Evolutionary conservation across 805 yeast species (phyloP), one percentile per base, ranked within the genome.

Genomic region (Zygoascus ofunaensis): DNA sequence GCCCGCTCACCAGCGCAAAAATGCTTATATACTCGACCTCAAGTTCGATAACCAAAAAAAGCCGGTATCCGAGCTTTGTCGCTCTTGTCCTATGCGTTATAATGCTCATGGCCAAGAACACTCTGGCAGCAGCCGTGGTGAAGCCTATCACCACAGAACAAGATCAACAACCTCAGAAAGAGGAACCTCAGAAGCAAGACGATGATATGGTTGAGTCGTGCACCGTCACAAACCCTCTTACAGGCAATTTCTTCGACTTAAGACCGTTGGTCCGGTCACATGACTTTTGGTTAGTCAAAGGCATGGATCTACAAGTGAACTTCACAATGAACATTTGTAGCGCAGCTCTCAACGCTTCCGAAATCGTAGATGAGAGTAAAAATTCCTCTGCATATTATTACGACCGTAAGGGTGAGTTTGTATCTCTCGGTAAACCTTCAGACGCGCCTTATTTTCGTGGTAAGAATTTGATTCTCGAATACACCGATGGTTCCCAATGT

Each of bases 261-360:
- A 48, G 71, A 1, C 63, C 69, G 2, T 57, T 73, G 39, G 61
- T 69, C 3, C 51, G 61, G 14, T 19, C 53, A 22, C 58, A 60
- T 1, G 43, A 37, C n/a, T 17, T 14, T n/a, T 85, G 89, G 86
- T 62, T 69, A 34, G 78, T 89, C 2, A 73, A 72, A 48, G 94
- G 94, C 0, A 73, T 72, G 59, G 92, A 81, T 50, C 76, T 74
- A 54, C 79, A 79, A 22, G 68, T 65, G 39, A 87, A 87, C 62
- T 87, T 81, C 64, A 82, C 90, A 1, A 53, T 82, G 35, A 82
- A 84, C n/a, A 66, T 82, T 2, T 82, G 90, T 54, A 73, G 35
- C 55, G 59, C 39, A 52, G 54, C 35, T 47, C 54, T 39, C 40
- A 51, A 3, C 21, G 73, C 68, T 47, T 63, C 62, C 41, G 41